Conservation (phyloP, 225 moss, liverwort and hornwort genomes). For the Asterella californica region DNA sequence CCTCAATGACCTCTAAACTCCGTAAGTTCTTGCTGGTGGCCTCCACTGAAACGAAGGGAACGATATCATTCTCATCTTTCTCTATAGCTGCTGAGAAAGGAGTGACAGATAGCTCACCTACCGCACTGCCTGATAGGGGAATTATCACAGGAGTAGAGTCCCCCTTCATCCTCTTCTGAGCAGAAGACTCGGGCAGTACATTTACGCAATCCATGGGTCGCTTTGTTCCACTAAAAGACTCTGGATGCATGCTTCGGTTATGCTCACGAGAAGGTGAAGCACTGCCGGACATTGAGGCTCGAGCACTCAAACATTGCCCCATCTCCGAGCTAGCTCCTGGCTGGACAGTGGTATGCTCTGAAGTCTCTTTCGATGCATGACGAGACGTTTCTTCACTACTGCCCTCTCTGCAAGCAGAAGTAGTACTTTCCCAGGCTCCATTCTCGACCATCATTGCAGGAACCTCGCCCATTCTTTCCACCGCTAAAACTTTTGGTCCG, state of each 20-base stretch:
- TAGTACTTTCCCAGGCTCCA: too few species aligned
- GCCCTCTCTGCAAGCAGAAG: background rate
- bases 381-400: background rate
- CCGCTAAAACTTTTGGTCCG: background rate
- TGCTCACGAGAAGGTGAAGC: background rate
- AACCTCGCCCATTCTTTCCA: background rate
- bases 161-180: too few species aligned
- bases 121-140: too few species aligned
- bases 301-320: background rate
- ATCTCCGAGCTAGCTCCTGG: background rate
- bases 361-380: background rate
- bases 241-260: background rate
- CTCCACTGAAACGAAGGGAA: too few species aligned
- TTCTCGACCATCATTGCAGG: background rate
- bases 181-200: too few species aligned
- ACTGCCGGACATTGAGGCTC: background rate
- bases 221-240: too few species aligned
- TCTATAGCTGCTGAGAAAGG: too few species aligned
- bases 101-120: too few species aligned
- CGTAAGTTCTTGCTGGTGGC: background rate
- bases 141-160: too few species aligned
- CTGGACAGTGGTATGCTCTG: background rate
- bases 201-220: too few species aligned
- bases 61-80: too few species aligned
- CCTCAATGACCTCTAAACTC: background rate